Evolutionary conservation across 306 rosid genomes (phyloP).

Genomic region (Quercus cerris): DNA sequence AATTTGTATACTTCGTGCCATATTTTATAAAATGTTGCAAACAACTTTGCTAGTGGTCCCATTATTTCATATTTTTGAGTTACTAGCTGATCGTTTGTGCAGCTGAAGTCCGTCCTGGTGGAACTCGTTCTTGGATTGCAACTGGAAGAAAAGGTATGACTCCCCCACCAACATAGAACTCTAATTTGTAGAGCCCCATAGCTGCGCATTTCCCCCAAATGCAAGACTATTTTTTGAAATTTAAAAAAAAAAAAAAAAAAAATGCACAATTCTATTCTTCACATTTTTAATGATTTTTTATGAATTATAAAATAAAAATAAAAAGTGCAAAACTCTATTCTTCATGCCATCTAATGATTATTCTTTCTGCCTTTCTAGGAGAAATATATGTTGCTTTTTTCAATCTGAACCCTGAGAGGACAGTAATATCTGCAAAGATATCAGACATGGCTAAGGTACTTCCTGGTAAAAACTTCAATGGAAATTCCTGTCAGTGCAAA

Average conservation of each 20-base stretch:
- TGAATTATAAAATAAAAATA: too few relatives aligned
- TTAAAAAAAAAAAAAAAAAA: too few relatives aligned
- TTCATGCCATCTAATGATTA: constrained; percentile 2
- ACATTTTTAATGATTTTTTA: not conserved
- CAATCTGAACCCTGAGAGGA: constrained; percentile 50
- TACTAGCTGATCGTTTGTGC: constrained; percentile 34
- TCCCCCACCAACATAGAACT: not conserved
- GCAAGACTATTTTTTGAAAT: not conserved
- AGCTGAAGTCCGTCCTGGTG: constrained; percentile 39
- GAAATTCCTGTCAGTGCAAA: constrained; percentile 36
- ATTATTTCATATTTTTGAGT: constrained; percentile 3
- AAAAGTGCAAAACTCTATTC: too few relatives aligned
- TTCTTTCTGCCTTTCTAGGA: constrained; percentile 29
- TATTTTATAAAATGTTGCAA: not conserved
- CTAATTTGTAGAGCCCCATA: constrained; percentile 5
- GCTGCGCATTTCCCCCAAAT: not conserved
- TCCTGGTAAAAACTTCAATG: constrained; percentile 25
- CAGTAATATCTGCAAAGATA: constrained; percentile 34
- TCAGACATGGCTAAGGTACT: constrained; percentile 50
- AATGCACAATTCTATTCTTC: not conserved
- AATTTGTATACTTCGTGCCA: not conserved
- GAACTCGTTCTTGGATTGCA: constrained; percentile 84
- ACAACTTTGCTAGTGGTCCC: constrained; percentile 11
- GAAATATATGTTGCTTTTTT: constrained; percentile 72
- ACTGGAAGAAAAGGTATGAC: constrained; percentile 61